phyloP scores from a whole-genome alignment of 1,284 basidiomycete species.

The Boletus semigastroideus region DNA sequence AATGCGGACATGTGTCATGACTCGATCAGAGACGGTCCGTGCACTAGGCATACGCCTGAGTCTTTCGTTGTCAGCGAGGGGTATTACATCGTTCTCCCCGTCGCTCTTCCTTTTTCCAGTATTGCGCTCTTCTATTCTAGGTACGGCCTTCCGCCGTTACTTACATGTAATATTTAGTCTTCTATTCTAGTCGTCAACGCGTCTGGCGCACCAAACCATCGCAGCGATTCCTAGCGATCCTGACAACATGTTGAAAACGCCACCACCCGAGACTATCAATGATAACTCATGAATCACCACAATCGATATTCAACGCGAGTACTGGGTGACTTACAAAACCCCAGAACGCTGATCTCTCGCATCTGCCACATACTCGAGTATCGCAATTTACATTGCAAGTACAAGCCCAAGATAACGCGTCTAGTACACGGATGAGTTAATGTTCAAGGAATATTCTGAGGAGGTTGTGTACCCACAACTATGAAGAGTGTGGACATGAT shows the following conservation, averaged over 20 bases:
- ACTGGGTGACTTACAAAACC: not conserved
- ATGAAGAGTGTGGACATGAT: not conserved
- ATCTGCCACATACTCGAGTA: not conserved
- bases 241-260: too few relatives aligned
- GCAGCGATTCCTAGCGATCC: too few relatives aligned
- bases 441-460: not conserved
- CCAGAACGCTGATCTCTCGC: not conserved
- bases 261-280: not conserved
- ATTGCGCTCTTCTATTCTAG: too few relatives aligned
- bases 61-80: too few relatives aligned
- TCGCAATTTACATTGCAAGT: not conserved
- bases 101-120: too few relatives aligned
- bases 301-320: not conserved
- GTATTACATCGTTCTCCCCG: too few relatives aligned
- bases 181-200: too few relatives aligned
- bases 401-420: not conserved
- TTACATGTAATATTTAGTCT: too few relatives aligned
- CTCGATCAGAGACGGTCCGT: too few relatives aligned
- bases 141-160: too few relatives aligned
- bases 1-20: not conserved
- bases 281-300: not conserved
- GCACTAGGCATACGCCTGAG: too few relatives aligned
- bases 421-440: not conserved
- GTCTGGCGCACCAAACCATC: too few relatives aligned
- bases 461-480: not conserved